phyloP scores from a whole-genome alignment of 495 filamentous ascomycete species.

The Aspergillus leporis region DNA sequence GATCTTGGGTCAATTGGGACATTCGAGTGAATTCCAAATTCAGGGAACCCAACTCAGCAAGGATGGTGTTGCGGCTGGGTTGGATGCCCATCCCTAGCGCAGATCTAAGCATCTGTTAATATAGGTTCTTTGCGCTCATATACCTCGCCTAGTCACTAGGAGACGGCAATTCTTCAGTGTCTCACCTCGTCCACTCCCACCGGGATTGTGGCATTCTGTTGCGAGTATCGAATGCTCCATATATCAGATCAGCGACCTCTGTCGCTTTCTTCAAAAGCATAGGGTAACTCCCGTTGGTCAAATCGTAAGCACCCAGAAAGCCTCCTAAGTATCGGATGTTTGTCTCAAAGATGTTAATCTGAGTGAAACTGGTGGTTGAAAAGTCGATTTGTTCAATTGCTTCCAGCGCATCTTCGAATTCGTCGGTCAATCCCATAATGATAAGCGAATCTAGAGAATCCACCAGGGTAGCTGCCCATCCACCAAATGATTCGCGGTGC shows the following conservation, averaged over 20 bases:
- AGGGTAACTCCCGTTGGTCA: conserved; percentile 63
- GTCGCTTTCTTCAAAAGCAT: conserved; percentile 80
- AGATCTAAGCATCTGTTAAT: conserved; percentile 30
- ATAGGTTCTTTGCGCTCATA: background rate
- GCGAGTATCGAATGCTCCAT: conserved; percentile 90
- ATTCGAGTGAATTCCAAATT: conserved; percentile 92
- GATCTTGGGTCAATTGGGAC: conserved; percentile 80
- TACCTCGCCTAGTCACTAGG: background rate
- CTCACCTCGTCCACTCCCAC: conserved; percentile 51
- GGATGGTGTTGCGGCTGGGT: conserved; percentile 43
- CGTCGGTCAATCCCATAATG: conserved; percentile 61
- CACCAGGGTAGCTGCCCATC: conserved; percentile 62
- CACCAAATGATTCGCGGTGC: conserved; percentile 55
- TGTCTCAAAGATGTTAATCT: conserved; percentile 83
- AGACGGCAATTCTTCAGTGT: background rate
- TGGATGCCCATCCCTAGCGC: conserved; percentile 39
- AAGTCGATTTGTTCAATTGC: conserved; percentile 58
- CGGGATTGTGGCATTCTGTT: conserved; percentile 84
- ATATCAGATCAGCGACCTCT: conserved; percentile 85
- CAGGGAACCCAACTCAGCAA: conserved; percentile 87
- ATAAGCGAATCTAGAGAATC: conserved; percentile 63
- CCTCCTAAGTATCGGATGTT: conserved; percentile 87
- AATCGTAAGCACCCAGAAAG: conserved; percentile 79
- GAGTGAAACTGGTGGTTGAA: conserved; percentile 43
- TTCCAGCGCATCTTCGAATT: conserved; percentile 59